phyloP scores from a whole-genome alignment of 2,329 filamentous ascomycete species.

The Sphaerostilbella broomeana region DNA sequence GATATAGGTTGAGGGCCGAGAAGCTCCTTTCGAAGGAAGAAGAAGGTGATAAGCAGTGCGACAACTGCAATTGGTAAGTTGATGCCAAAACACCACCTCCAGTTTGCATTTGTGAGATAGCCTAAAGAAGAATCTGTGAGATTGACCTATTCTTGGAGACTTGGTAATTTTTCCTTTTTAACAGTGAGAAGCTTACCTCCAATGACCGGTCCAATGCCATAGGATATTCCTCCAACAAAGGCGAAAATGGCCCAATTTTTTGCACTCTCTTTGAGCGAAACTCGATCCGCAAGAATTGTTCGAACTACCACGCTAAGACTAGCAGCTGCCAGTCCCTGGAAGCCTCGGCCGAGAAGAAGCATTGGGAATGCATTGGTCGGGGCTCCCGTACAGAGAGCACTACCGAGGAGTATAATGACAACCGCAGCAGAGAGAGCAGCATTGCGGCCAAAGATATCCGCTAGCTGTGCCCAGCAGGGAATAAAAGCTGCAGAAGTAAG shows the following conservation, averaged over 20 bases:
- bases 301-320: conserved; percentile 55
- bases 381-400: conserved; percentile 53
- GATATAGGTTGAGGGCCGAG: conserved; percentile 44
- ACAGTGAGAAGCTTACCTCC: no score
- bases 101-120: conserved; percentile 47
- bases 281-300: conserved; percentile 59
- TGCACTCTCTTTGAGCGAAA: conserved; percentile 54
- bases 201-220: conserved; percentile 54
- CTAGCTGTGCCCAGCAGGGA: conserved; percentile 57
- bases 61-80: conserved; percentile 50
- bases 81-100: conserved; percentile 63
- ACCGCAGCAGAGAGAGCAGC: conserved; percentile 50
- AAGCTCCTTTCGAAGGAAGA: conserved; percentile 53
- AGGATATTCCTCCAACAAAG: conserved; percentile 52
- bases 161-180: no score
- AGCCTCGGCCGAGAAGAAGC: conserved; percentile 54
- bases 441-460: conserved; percentile 60
- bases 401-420: conserved; percentile 52
- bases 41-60: conserved; percentile 46
- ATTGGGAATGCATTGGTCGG: conserved; percentile 48
- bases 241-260: conserved; percentile 58
- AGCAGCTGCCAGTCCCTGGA: conserved; percentile 57
- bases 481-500: conserved; percentile 62
- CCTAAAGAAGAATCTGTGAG: conserved; percentile 19
- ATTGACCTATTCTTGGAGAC: neutral